Base-by-base conservation (phyloP, 148 eudicot genomes). In the Mesembryanthemum crystallinum region DNA sequence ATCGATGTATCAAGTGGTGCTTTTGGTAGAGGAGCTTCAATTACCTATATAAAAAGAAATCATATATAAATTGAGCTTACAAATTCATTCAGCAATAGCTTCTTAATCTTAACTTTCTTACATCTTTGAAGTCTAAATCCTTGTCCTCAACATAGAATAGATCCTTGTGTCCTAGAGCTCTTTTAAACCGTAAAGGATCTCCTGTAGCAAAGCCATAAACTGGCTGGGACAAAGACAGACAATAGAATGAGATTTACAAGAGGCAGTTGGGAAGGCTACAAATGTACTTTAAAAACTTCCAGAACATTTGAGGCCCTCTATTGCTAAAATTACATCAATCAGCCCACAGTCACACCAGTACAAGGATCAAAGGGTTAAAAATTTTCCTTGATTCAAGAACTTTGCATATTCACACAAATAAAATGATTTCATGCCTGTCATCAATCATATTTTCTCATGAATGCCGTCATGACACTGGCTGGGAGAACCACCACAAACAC, bases 11-110 rank as follows among this genome's bases (percentile, higher is more conserved):
- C 95, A 59, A 88, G 88, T 76, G 95, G 95, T 66, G 89, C 92
- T 82, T 85, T 90, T 47, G 95, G 92, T 67, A 90, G 76, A 77
- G 92, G 95, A 74, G 95, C 90, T 85, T 90, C 95, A 83, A 90
- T 88, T 37, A 90, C 87, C 95, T 90, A 77, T 25, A 69, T 14
- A 27, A 43, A 8, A 54, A 76, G 60, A 24, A 20, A 32, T 30
- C 28, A 60, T 21, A 69, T 70, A 60, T 71, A 21, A 72, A 13
- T 47, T 66, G 69, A 20, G 71, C 30, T 51, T 23, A 59, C 37
- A 49, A 59, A 20, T 21, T 47, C 42, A 54, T 52, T 24, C 18
- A 68, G 8, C 29, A 70, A 33, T 29, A 58, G 8, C 45, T 7
- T n/a, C n/a, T 25, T 30, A 32, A 49, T 59, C 39, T 64, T 35